These are phyloP conservation scores for Aspergillus transmontanensis DNA, from an alignment of 2,329 filamentous ascomycete genomes.

Conservation along the genomic window DNA sequence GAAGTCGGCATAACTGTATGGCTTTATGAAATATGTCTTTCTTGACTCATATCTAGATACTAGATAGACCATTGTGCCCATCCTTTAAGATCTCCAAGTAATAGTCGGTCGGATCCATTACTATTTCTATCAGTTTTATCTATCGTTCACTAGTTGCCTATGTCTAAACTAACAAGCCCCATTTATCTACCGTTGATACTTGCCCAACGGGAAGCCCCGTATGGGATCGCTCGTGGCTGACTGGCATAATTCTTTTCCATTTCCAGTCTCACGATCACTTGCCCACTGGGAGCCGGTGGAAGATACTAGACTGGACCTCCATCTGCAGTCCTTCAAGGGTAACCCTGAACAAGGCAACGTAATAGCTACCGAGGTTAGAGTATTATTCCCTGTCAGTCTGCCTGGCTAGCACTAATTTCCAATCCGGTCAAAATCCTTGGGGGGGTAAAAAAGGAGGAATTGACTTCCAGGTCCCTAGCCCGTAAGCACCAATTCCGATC, in stretches of 20 bases:
- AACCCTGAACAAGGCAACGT: background rate
- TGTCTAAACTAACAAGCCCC: slow-evolving; percentile 7
- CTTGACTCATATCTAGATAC: background rate
- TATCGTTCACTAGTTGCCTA: slow-evolving; percentile 7
- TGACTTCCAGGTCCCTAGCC: background rate
- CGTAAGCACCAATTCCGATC: slow-evolving; percentile 2
- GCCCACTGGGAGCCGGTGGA: background rate
- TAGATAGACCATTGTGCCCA: background rate
- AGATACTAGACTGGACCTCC: slow-evolving; percentile 5
- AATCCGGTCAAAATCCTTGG: background rate
- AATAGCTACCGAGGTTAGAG: background rate
- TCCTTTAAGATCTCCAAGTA: background rate
- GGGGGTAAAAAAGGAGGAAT: background rate
- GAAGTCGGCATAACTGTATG: background rate
- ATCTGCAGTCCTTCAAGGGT: background rate
- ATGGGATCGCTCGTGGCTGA: slow-evolving; percentile 14
- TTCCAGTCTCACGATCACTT: background rate
- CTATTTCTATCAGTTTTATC: background rate
- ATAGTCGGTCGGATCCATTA: background rate
- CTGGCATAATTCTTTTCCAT: background rate
- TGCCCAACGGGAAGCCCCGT: slow-evolving; percentile 14
- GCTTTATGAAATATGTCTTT: background rate
- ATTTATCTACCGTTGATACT: slow-evolving; percentile 17
- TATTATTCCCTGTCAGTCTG: background rate
- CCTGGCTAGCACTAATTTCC: background rate